phyloP scores from a whole-genome alignment of 768 basidiomycete genomes.

The Lepiota brunneoincarnata region DNA sequence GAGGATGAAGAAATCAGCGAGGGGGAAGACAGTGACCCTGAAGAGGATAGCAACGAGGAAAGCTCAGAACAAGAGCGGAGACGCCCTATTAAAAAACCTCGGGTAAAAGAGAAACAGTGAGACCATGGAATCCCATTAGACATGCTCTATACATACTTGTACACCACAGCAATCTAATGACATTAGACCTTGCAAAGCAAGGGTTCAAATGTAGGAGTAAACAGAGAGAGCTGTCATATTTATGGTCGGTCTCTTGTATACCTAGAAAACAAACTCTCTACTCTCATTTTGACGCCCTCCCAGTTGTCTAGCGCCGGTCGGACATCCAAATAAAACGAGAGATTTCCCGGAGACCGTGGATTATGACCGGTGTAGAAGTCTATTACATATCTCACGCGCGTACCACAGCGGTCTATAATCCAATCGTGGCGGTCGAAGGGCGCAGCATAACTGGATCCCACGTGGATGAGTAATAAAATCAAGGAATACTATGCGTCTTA shows the following conservation, averaged over 20 bases:
- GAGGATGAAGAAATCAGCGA: slow-evolving; percentile 68
- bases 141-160: slow-evolving; percentile 3
- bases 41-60: slow-evolving; percentile 37
- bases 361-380: slow-evolving; percentile 93
- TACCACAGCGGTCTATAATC: slow-evolving; percentile 92
- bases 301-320: slow-evolving; percentile 92
- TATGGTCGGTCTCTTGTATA: slow-evolving; percentile 8
- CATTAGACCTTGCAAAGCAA: not conserved
- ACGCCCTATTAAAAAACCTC: slow-evolving; percentile 55
- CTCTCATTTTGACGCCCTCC: slow-evolving; percentile 89
- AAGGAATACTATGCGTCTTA: slow-evolving; percentile 36
- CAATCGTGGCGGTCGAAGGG: slow-evolving; percentile 99
- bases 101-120: slow-evolving; percentile 46
- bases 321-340: slow-evolving; percentile 93
- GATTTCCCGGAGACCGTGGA: slow-evolving; percentile 41
- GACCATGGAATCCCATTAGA: slow-evolving; percentile 14
- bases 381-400: slow-evolving; percentile 88
- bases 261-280: slow-evolving; percentile 34
- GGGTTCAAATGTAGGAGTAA: slow-evolving; percentile 4
- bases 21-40: slow-evolving; percentile 39
- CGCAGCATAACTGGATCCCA: slow-evolving; percentile 68
- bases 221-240: no score
- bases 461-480: slow-evolving; percentile 9
- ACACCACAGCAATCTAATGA: not conserved
- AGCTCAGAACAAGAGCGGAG: slow-evolving; percentile 45